A percentile compares a stretch with the other conserved stretches of the same genome.
Evolutionary conservation across 441 rosid species (phyloP).

Genomic region (Biscutella laevigata): DNA sequence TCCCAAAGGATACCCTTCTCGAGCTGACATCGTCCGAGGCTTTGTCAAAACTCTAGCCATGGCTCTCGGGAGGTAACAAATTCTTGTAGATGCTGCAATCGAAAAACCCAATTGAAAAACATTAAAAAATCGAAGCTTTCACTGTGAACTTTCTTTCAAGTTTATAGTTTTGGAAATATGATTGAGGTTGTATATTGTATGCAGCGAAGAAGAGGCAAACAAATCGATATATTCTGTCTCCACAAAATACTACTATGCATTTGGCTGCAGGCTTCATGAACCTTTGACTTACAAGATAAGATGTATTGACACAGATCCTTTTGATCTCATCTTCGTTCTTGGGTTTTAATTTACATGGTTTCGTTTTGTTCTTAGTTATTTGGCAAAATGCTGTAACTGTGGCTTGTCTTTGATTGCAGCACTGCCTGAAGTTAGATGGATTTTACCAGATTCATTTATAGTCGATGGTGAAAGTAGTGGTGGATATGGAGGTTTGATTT

Average conservation of each 20-base stretch:
- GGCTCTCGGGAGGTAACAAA: slow-evolving; percentile 35
- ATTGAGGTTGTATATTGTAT: slow-evolving; percentile 1
- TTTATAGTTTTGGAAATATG: too few relatives aligned
- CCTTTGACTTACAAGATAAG: slow-evolving; percentile 25
- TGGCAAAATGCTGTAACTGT: slow-evolving; percentile 3
- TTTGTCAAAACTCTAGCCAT: slow-evolving; percentile 29
- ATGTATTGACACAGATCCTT: slow-evolving; percentile 13
- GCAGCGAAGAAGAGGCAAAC: slow-evolving; percentile 40
- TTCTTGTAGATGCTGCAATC: not conserved
- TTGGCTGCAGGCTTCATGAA: slow-evolving; percentile 31
- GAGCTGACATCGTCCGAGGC: slow-evolving; percentile 29
- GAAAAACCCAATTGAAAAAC: not conserved
- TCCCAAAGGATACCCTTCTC: slow-evolving; percentile 33
- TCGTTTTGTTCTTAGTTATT: not conserved
- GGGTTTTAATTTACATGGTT: not conserved
- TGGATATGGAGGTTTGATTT: slow-evolving; percentile 36
- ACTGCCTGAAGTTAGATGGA: slow-evolving; percentile 34
- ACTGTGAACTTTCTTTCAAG: too few relatives aligned
- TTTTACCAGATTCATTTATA: slow-evolving; percentile 32
- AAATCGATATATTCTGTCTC: slow-evolving; percentile 40
- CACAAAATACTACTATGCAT: slow-evolving; percentile 37
- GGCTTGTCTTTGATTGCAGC: slow-evolving; percentile 22
- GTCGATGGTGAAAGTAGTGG: slow-evolving; percentile 21
- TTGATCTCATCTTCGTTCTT: not conserved
- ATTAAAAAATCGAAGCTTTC: not conserved